These are phyloP conservation scores for Apiospora pterosperma DNA, from an alignment of 2,329 filamentous ascomycete genomes.

Conservation along the genomic window DNA sequence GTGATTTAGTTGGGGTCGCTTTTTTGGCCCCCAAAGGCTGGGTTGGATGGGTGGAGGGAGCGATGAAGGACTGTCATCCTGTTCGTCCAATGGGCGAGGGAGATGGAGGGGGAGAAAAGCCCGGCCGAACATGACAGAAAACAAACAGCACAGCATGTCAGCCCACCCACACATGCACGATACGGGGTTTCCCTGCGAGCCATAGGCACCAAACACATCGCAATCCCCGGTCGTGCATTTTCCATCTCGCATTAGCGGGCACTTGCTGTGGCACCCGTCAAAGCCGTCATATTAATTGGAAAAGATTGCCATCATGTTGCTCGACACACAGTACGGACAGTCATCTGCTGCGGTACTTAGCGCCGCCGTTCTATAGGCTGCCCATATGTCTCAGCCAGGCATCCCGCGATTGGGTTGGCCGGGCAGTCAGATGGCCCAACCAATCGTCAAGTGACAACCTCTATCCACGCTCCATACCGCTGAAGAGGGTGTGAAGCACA, in stretches of 20 bases:
- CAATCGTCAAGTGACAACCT: conserved; percentile 2
- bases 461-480: neutral
- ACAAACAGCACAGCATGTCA: neutral
- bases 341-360: neutral
- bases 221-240: neutral
- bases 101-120: neutral
- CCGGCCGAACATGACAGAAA: neutral
- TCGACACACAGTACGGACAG: neutral
- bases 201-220: neutral
- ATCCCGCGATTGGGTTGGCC: neutral
- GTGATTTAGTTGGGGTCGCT: neutral
- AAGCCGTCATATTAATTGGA: neutral
- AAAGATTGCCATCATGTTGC: neutral
- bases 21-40: neutral
- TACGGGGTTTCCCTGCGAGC: neutral
- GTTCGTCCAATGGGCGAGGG: neutral
- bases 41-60: too few relatives aligned
- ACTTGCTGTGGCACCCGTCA: neutral
- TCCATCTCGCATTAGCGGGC: neutral
- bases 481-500: neutral
- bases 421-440: neutral
- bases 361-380: neutral
- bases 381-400: neutral
- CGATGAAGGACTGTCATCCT: too few relatives aligned
- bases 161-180: neutral